Conservation (phyloP, 768 basidiomycete species). For the Cyclocybe cylindracea region DNA sequence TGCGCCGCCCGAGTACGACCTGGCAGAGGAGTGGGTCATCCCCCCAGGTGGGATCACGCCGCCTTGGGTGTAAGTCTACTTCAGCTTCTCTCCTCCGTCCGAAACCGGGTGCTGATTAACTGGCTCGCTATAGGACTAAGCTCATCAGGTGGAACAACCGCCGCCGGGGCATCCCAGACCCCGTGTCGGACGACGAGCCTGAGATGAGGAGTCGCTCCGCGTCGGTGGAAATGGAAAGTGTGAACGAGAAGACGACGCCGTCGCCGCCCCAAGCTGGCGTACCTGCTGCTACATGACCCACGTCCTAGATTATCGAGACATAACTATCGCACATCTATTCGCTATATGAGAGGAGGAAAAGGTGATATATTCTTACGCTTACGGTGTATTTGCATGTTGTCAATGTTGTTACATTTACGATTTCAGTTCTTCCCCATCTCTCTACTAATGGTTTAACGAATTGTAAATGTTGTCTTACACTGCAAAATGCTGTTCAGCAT, state of each 20-base stretch:
- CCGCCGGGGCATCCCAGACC: background rate
- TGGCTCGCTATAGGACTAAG: background rate
- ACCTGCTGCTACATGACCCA: too few species aligned
- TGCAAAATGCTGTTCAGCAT: too few species aligned
- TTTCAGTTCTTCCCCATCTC: too few species aligned
- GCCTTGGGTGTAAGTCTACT: constrained; percentile 58
- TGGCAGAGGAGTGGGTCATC: constrained; percentile 67
- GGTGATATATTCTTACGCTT: too few species aligned
- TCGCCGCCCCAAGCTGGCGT: too few species aligned
- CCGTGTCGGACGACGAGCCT: background rate
- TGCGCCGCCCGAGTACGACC: constrained; percentile 62
- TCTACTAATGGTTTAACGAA: too few species aligned
- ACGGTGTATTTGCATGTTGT: too few species aligned
- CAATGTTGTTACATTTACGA: too few species aligned
- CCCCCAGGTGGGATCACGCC: constrained; percentile 74
- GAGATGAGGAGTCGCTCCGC: background rate
- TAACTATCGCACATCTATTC: too few species aligned
- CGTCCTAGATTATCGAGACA: too few species aligned
- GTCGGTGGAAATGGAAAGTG: constrained; percentile 8
- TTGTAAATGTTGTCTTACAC: too few species aligned
- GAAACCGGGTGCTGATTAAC: background rate
- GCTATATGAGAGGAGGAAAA: too few species aligned
- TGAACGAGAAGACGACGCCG: background rate
- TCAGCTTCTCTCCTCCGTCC: background rate
- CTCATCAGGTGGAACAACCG: background rate